These are phyloP conservation scores for Taiozyma sp. DNA, from an alignment of 1,139 yeast genomes.

Conservation along the genomic window DNA sequence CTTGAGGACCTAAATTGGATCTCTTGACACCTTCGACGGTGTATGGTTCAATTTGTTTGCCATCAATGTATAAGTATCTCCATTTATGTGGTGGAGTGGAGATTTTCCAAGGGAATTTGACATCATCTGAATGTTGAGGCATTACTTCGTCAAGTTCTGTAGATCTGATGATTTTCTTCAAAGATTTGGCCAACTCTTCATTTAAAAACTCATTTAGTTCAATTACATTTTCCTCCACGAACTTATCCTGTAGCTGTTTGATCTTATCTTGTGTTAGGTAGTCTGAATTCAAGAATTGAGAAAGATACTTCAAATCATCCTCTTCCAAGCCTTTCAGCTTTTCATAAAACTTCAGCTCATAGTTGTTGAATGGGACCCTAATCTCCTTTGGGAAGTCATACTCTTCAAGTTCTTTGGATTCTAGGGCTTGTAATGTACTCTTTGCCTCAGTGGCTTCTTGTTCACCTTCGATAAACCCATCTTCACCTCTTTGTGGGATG, in stretches of 20 bases:
- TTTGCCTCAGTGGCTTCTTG: conserved; percentile 72
- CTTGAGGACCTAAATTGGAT: conserved; percentile 42
- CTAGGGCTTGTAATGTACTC: conserved; percentile 78
- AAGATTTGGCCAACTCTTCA: conserved; percentile 42
- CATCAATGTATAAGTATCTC: conserved; percentile 79
- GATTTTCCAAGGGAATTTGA: conserved; percentile 76
- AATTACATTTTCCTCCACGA: conserved; percentile 64
- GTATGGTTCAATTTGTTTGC: conserved; percentile 36
- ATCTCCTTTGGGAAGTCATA: conserved; percentile 70
- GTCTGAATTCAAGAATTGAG: conserved; percentile 50
- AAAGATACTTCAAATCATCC: conserved; percentile 43
- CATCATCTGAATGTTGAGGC: conserved; percentile 56
- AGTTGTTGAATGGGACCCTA: conserved; percentile 27
- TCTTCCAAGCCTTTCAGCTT: conserved; percentile 24
- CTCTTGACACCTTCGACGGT: conserved; percentile 28
- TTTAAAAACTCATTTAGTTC: conserved; percentile 64
- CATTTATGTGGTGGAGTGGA: conserved; percentile 95
- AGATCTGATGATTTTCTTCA: conserved; percentile 45
- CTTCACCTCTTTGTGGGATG: conserved; percentile 90
- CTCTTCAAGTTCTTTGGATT: conserved; percentile 71
- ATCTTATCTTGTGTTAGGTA: conserved; percentile 44
- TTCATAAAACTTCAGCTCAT: conserved; percentile 23
- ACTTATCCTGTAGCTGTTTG: conserved; percentile 41
- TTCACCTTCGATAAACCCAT: conserved; percentile 76
- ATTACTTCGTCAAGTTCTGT: conserved; percentile 55